Conservation (phyloP, 2,329 filamentous ascomycete species). For the Pseudopyricularia cyperi region DNA sequence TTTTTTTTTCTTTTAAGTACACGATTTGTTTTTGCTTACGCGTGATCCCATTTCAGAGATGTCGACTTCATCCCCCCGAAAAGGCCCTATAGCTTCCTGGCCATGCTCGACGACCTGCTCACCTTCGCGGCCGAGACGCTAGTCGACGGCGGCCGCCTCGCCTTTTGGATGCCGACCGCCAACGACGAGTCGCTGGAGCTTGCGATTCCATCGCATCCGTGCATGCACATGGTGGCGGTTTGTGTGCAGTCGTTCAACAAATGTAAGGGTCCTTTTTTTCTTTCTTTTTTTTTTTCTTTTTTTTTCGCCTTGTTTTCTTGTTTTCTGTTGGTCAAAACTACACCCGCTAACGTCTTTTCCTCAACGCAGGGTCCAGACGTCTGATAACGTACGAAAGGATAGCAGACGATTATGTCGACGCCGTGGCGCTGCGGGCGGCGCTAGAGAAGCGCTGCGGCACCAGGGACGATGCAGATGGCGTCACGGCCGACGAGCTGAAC, state of each 20-base stretch:
- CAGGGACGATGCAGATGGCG: slow-evolving; percentile 21
- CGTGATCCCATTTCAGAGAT: slow-evolving; percentile 21
- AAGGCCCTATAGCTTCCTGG: slow-evolving; percentile 79
- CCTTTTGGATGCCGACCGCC: slow-evolving; percentile 95
- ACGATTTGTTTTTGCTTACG: neutral
- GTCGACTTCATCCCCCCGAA: slow-evolving; percentile 75
- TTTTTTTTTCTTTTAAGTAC: neutral
- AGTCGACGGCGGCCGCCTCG: slow-evolving; percentile 65
- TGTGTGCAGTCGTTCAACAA: slow-evolving; percentile 84
- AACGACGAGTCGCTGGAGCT: slow-evolving; percentile 69
- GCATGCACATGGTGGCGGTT: slow-evolving; percentile 57
- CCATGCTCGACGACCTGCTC: slow-evolving; percentile 83
- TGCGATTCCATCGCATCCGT: slow-evolving; percentile 62
- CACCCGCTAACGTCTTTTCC: neutral
- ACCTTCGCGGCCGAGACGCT: slow-evolving; percentile 66
- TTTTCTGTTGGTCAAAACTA: no score
- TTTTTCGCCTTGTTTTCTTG: no score
- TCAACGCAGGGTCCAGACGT: slow-evolving; percentile 60
- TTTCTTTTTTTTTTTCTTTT: neutral
- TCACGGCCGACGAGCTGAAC: slow-evolving; percentile 45
- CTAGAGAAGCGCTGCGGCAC: slow-evolving; percentile 13
- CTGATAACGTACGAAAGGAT: slow-evolving; percentile 75
- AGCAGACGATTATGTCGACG: slow-evolving; percentile 42
- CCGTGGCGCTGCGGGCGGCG: slow-evolving; percentile 21
- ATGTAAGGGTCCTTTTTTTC: slow-evolving; percentile 35